Conservation (phyloP, 768 basidiomycete genomes). For the Chalciporus sphaerocephalus region DNA sequence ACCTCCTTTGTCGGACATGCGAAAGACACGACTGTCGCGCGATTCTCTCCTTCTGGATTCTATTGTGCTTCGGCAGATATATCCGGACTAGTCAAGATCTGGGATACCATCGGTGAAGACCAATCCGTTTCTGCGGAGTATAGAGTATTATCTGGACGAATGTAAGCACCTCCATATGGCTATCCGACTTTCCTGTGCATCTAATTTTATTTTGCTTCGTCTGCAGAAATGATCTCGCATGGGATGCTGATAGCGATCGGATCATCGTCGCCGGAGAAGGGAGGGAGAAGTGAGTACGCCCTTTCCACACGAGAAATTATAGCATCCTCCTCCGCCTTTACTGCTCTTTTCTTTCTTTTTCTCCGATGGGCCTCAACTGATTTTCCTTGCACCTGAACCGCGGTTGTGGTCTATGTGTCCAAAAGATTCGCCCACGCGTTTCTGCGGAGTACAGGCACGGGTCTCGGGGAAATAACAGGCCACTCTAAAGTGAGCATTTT, state of each 20-base stretch:
- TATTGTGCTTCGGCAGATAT: slow-evolving; percentile 92
- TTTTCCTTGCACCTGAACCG: not conserved
- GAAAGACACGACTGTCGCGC: slow-evolving; percentile 82
- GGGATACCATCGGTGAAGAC: slow-evolving; percentile 88
- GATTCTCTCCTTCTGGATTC: slow-evolving; percentile 89
- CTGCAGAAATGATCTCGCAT: slow-evolving; percentile 83
- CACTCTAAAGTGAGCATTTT: slow-evolving; percentile 68
- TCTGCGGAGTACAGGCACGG: slow-evolving; percentile 77
- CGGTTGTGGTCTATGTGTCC: not conserved
- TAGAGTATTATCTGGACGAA: slow-evolving; percentile 63
- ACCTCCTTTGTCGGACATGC: slow-evolving; percentile 75
- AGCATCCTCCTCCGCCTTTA: too few relatives aligned
- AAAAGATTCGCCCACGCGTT: slow-evolving; percentile 78
- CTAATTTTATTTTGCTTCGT: not conserved
- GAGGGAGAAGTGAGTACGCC: slow-evolving; percentile 61
- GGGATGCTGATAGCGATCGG: slow-evolving; percentile 97
- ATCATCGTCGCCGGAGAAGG: slow-evolving; percentile 94
- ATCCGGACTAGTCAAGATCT: slow-evolving; percentile 84
- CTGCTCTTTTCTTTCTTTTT: not conserved
- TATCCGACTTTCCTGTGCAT: not conserved
- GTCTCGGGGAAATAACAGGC: slow-evolving; percentile 83
- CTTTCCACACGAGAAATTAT: too few relatives aligned
- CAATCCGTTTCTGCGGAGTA: slow-evolving; percentile 80
- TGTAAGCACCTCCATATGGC: slow-evolving; percentile 41
- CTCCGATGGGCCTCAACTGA: not conserved